A percentile compares a stretch with the other conserved stretches of the same genome.
Conservation (phyloP, 768 basidiomycete genomes). For the Scleroderma bovista region DNA sequence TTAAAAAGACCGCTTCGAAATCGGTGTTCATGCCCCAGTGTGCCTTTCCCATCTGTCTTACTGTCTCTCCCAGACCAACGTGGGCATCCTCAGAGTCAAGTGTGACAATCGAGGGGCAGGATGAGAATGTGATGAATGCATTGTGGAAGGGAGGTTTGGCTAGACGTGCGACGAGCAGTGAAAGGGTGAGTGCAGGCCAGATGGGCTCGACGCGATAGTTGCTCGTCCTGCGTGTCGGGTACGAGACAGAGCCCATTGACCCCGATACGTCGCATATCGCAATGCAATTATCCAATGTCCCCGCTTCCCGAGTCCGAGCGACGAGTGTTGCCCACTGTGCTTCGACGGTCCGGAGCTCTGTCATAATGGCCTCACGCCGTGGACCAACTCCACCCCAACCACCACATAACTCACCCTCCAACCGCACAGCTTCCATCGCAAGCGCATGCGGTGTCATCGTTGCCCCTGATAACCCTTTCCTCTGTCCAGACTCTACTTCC, state of each 20-base stretch:
- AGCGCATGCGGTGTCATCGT: constrained; percentile 63
- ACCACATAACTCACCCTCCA: too few relatives aligned
- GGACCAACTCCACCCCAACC: too few relatives aligned
- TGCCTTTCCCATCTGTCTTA: constrained; percentile 30
- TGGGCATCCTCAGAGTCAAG: constrained; percentile 36
- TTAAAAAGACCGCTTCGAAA: constrained; percentile 53
- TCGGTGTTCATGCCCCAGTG: constrained; percentile 59
- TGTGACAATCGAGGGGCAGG: constrained; percentile 40
- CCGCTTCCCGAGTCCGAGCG: constrained; percentile 44
- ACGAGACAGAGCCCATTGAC: constrained; percentile 49
- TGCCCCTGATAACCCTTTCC: constrained; percentile 55
- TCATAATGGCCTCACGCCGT: constrained; percentile 27
- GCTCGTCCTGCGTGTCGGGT: constrained; percentile 7
- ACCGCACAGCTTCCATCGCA: constrained; percentile 33
- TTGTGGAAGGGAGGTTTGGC: constrained; percentile 60
- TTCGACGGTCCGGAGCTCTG: constrained; percentile 44
- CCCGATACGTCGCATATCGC: constrained; percentile 74
- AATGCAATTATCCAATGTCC: constrained; percentile 54
- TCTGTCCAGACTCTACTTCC: constrained; percentile 50
- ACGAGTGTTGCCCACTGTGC: constrained; percentile 66
- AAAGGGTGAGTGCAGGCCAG: constrained; percentile 57
- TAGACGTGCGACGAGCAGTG: constrained; percentile 57
- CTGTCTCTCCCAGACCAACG: constrained; percentile 31
- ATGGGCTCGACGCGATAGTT: constrained; percentile 46
- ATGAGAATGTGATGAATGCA: constrained; percentile 66